Conservation (phyloP, 2,329 filamentous ascomycete genomes). For the Claviceps fusiformis region DNA sequence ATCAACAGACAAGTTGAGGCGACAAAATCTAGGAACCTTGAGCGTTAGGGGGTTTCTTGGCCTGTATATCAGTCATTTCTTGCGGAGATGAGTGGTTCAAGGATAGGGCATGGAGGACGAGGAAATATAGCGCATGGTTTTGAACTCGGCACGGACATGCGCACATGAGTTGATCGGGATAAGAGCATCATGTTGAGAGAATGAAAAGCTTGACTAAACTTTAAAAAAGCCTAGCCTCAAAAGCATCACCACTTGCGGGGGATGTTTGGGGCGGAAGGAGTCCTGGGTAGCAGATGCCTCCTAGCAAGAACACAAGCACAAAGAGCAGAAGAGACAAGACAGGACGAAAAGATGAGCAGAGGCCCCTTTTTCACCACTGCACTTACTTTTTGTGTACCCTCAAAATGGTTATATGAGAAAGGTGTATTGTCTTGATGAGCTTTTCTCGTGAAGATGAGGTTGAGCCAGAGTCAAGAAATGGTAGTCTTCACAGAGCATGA, state of each 20-base stretch:
- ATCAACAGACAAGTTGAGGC: background rate
- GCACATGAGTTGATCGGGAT: background rate
- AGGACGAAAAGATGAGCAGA: background rate
- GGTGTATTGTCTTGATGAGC: background rate
- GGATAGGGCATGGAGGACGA: background rate
- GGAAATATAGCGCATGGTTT: background rate
- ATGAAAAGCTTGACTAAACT: background rate
- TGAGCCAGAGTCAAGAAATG: background rate
- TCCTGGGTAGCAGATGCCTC: background rate
- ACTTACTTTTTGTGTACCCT: background rate
- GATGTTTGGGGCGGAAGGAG: background rate
- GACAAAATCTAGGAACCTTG: background rate
- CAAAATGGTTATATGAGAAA: background rate
- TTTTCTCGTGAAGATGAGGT: background rate
- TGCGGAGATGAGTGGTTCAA: background rate
- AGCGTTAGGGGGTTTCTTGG: background rate
- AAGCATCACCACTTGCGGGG: background rate
- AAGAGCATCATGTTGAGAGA: background rate
- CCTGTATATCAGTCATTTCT: background rate
- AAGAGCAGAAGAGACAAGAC: background rate
- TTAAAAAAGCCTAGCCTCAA: background rate
- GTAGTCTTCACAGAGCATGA: background rate
- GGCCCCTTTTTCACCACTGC: background rate
- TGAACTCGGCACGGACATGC: background rate
- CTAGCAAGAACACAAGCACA: background rate